A percentile compares a stretch with the other conserved stretches of the same genome.
Conservation (phyloP, 1,139 yeast genomes). For the Entelexis paramagnoliae region DNA sequence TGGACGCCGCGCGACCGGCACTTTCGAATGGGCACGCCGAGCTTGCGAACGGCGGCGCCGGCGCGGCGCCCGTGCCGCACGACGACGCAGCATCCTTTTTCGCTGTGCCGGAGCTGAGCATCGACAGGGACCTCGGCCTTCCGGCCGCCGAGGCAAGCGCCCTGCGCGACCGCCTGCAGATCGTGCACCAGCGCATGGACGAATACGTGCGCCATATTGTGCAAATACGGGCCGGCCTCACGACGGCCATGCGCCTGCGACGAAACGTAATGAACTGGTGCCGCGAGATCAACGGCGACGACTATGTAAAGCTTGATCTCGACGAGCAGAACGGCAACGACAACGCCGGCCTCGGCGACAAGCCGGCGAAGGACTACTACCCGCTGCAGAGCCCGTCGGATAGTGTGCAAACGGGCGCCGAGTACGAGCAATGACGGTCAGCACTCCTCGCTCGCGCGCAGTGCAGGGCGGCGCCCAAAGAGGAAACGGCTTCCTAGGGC, state of each 20-base stretch:
- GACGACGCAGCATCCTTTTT: slow-evolving; percentile 48
- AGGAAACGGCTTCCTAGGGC: too few species aligned
- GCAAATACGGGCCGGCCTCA: slow-evolving; percentile 59
- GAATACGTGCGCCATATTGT: slow-evolving; percentile 75
- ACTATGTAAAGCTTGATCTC: slow-evolving; percentile 32
- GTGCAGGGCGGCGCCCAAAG: too few species aligned
- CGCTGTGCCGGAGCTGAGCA: slow-evolving; percentile 44
- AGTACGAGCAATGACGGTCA: neutral
- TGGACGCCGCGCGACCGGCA: neutral
- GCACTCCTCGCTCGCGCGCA: too few species aligned
- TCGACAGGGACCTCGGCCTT: slow-evolving; percentile 40
- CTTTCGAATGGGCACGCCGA: too few species aligned
- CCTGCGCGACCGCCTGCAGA: slow-evolving; percentile 54
- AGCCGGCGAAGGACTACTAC: slow-evolving; percentile 17
- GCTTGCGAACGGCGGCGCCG: neutral
- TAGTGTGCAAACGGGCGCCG: neutral
- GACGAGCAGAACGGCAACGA: slow-evolving; percentile 19
- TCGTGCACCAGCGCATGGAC: slow-evolving; percentile 75
- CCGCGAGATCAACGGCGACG: slow-evolving; percentile 65
- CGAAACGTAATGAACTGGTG: slow-evolving; percentile 69
- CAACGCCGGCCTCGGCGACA: slow-evolving; percentile 21
- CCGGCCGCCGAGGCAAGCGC: slow-evolving; percentile 50
- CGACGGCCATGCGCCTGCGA: slow-evolving; percentile 67
- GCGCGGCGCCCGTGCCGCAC: neutral
- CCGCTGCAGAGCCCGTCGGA: slow-evolving; percentile 3